Conservation (phyloP, 2,329 filamentous ascomycete genomes). For the Thelonectria blattea region DNA sequence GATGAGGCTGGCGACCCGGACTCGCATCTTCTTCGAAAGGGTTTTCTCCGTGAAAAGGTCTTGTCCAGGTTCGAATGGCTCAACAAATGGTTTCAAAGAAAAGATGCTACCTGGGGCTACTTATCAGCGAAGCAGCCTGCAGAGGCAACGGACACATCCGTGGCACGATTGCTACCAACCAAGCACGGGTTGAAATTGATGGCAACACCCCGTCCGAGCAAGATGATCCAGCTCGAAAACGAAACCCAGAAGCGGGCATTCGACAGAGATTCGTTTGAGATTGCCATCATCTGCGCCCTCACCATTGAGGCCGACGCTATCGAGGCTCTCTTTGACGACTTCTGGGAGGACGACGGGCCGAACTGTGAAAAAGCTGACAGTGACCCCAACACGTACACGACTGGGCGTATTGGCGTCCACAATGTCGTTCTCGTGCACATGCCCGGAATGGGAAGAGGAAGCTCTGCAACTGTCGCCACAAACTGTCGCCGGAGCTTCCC, state of each 20-base stretch:
- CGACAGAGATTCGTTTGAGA: constrained; percentile 8
- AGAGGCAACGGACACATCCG: too few relatives aligned
- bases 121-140: too few relatives aligned
- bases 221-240: too few relatives aligned
- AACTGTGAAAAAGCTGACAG: constrained; percentile 33
- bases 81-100: too few relatives aligned
- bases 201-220: too few relatives aligned
- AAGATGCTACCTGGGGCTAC: too few relatives aligned
- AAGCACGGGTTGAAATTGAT: too few relatives aligned
- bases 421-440: constrained; percentile 7
- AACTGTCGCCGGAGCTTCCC: constrained; percentile 23
- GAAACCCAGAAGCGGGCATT: not conserved
- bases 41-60: too few relatives aligned
- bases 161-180: too few relatives aligned
- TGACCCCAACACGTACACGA: constrained; percentile 26
- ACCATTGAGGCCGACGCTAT: constrained; percentile 29
- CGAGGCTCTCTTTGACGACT: constrained; percentile 25
- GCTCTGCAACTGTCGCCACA: not conserved
- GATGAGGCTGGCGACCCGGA: too few relatives aligned
- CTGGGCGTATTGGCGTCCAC: not conserved
- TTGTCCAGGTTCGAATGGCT: too few relatives aligned
- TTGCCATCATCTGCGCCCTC: constrained; percentile 31
- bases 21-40: too few relatives aligned
- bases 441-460: constrained; percentile 1
- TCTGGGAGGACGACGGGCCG: constrained; percentile 21